Base-by-base conservation (phyloP, 208 protist species). In the Leptomonas pyrrhocoris region DNA sequence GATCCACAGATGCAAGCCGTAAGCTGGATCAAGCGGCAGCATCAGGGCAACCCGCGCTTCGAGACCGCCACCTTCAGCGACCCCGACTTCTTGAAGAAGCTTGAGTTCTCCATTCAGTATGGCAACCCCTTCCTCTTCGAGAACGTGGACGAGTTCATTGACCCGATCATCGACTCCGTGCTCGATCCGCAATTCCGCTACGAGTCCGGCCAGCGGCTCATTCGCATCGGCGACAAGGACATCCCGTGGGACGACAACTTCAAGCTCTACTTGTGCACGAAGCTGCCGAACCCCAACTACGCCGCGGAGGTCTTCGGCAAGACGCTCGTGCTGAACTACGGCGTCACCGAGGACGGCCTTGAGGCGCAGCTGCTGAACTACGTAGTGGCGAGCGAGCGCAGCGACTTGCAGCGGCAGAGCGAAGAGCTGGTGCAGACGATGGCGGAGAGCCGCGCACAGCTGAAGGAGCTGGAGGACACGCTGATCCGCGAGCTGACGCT, bases 1-100 rank as follows among this genome's bases (percentile, higher is more conserved):
- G 99, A 99, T 79, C 98, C 99, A 23, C 98, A 99, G 85, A 95
- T 99, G 92, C 98, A 99, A 84, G 98, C 98, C 21, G 92, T 99
- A 18, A 95, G 88, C 43, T 99, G 98, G 98, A 99, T 99, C 73
- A 99, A 99, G 84, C 91, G 98, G 27, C 98, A 97, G 72, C 96
- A 99, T 75, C 80, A 84, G 50, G 75, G 80, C 67, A 97, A 97
- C 69, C 83, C 93, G 15, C 83, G 90, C 13, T 96, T 99, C 49
- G 97, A 98, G 56, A 89, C 97, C 25, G 89, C 91, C 56, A 95
- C 97, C 30, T 99, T 99, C 80, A 96, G 93, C 68, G 97, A 99
- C 77, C 48, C 85, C 2, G 98, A 99, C 68, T 99, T 99, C 74
- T 77, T 99, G 30, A 99, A 98, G 83, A 84, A 98, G 36, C 87